A percentile compares a stretch with the other conserved stretches of the same genome.
These are phyloP conservation scores for Trametes gibbosa DNA, from an alignment of 768 basidiomycete species.

Conservation along the genomic window DNA sequence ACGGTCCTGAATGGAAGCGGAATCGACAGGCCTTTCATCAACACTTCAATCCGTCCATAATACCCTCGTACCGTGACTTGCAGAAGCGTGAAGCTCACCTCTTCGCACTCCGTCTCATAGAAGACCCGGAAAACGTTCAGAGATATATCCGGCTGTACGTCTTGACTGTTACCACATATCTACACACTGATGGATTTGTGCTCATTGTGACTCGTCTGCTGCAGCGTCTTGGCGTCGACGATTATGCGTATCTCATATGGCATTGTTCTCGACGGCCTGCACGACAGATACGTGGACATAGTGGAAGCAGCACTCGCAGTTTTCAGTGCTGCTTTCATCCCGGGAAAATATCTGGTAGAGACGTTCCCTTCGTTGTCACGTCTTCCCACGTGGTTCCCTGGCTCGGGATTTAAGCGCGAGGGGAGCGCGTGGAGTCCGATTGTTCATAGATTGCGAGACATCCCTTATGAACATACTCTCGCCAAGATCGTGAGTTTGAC, in stretches of 20 bases:
- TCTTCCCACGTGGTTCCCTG: background rate
- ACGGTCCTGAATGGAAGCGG: constrained; percentile 6
- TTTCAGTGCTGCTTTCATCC: constrained; percentile 32
- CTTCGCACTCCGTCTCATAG: constrained; percentile 20
- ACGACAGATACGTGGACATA: constrained; percentile 43
- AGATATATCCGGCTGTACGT: constrained; percentile 36
- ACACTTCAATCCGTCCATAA: background rate
- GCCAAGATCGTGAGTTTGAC: background rate
- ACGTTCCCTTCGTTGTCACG: constrained; percentile 23
- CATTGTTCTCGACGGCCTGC: constrained; percentile 32
- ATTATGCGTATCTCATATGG: constrained; percentile 46
- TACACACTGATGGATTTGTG: no score
- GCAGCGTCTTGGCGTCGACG: constrained; percentile 30
- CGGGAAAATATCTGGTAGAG: constrained; percentile 46
- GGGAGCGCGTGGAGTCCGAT: background rate
- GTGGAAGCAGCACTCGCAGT: constrained; percentile 37
- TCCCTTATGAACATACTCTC: constrained; percentile 2
- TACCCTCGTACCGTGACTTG: background rate
- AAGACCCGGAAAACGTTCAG: constrained; percentile 36
- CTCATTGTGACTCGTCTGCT: no score
- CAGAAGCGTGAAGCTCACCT: background rate
- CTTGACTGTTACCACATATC: no score
- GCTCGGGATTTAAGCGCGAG: background rate
- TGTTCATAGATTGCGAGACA: background rate
- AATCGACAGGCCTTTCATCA: background rate